These are phyloP conservation scores for Penicillium cataractarum DNA, from an alignment of 495 filamentous ascomycete genomes.

Conservation along the genomic window DNA sequence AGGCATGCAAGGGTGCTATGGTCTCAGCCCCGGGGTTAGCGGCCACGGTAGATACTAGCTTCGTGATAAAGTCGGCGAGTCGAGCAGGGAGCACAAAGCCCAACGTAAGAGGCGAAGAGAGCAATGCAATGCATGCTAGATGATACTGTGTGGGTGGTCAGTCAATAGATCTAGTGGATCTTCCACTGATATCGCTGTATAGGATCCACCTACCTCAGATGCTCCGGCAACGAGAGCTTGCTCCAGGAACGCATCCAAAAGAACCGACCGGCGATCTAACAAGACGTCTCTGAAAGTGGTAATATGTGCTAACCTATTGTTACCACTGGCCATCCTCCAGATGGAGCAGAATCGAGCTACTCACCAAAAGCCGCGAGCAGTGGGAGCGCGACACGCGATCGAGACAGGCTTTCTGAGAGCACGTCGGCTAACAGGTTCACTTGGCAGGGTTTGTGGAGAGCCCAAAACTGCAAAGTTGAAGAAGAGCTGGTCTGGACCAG, in stretches of 20 bases:
- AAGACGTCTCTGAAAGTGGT: slow-evolving; percentile 42
- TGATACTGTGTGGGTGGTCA: slow-evolving; percentile 32
- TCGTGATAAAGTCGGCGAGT: slow-evolving; percentile 46
- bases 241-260: slow-evolving; percentile 48
- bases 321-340: not conserved
- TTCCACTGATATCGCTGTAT: not conserved
- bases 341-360: not conserved
- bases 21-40: slow-evolving; percentile 42
- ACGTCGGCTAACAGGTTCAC: slow-evolving; percentile 43
- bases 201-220: slow-evolving; percentile 36
- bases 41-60: slow-evolving; percentile 37
- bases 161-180: not conserved
- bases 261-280: slow-evolving; percentile 42
- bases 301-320: slow-evolving; percentile 30
- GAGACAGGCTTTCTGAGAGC: slow-evolving; percentile 49
- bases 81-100: slow-evolving; percentile 40
- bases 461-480: slow-evolving; percentile 40
- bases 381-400: slow-evolving; percentile 42
- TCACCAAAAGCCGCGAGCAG: slow-evolving; percentile 47
- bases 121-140: slow-evolving; percentile 42
- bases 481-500: slow-evolving; percentile 26
- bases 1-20: slow-evolving; percentile 45
- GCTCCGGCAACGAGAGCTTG: slow-evolving; percentile 36
- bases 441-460: slow-evolving; percentile 50
- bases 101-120: slow-evolving; percentile 45